Evolutionary conservation across 2,329 filamentous ascomycete species (phyloP), one percentile per base, ranked within the genome.

Genomic region (Cytospora chrysosperma): DNA sequence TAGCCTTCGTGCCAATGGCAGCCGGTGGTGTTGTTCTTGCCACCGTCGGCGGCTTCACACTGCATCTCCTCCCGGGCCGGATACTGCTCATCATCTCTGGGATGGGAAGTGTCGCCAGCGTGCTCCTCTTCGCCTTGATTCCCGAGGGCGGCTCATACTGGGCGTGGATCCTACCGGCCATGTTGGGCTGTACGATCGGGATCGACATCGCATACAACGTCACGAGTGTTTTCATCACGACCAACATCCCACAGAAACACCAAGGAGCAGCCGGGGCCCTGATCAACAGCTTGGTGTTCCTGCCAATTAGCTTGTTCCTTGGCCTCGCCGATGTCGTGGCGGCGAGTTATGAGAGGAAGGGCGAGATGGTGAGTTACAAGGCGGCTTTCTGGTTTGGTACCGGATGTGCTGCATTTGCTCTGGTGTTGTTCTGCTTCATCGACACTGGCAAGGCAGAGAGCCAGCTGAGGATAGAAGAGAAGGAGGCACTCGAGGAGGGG

Each of bases 201-300:
- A 86, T 93, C 64, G 91, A 94, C 70, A 86, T 93, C 61, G 86
- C 86, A 8, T 93, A 88, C 76, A 92, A 89, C 70, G 83, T 93
- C 1, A 85, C 87, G 21, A 93, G 90, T 70, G 84, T 93, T 64
- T 93, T 91, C 75, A 89, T 92, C 72, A 92, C 89, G 0, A 92
- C 89, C 0, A 85, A 83, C 17, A 78, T 93, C 67, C 88, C 90
- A 0, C 79, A 80, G 5, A 81, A 83, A 15, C 81, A 86, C 56
- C 91, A 94, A 72, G 90, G 89, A 0, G 78, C 92, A 0, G 90
- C 89, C 0, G 89, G 90, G 1, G 89, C 86, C 0, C 74, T 93
- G 53, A 87, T 90, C 70, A 92, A 90, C 75, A 87, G 85, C 55
- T 75, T 92, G 2, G 72, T 92, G 32, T 90, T 91, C 69, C 79